phyloP scores from a whole-genome alignment of 2,329 filamentous ascomycete genomes.

The Alternaria gaisen region DNA sequence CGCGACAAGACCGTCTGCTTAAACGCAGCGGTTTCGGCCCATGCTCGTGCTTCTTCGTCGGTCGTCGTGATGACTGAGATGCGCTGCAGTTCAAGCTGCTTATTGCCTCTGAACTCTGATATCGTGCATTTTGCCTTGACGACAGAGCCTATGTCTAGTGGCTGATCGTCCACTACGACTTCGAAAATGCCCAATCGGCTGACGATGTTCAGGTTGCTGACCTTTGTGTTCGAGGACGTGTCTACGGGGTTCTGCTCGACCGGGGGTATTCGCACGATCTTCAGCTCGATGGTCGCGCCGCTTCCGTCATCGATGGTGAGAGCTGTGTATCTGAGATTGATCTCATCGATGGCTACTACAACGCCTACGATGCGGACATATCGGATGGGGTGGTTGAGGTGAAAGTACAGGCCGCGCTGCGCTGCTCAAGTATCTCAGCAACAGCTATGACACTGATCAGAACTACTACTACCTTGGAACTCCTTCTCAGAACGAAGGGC shows the following conservation, averaged over 20 bases:
- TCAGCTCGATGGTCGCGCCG: conserved; percentile 65
- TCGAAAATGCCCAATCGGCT: conserved; percentile 54
- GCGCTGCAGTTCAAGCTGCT: conserved; percentile 65
- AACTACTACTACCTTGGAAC: conserved; percentile 58
- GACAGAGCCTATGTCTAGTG: conserved; percentile 58
- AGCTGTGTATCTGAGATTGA: conserved; percentile 53
- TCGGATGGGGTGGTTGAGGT: conserved; percentile 63
- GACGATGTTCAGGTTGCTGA: conserved; percentile 52
- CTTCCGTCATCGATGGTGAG: conserved; percentile 70
- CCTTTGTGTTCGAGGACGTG: conserved; percentile 46
- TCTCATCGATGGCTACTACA: conserved; percentile 56
- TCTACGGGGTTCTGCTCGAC: conserved; percentile 35
- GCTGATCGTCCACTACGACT: conserved; percentile 41
- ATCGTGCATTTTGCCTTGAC: conserved; percentile 67
- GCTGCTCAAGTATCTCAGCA: conserved; percentile 46
- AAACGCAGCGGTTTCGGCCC: conserved; percentile 61
- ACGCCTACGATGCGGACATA: conserved; percentile 57
- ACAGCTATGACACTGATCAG: not conserved
- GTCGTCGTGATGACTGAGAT: conserved; percentile 61
- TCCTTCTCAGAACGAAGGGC: conserved; percentile 57
- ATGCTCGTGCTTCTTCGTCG: conserved; percentile 63
- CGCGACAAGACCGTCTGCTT: conserved; percentile 59
- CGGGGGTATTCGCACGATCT: conserved; percentile 54
- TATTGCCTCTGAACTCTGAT: conserved; percentile 58
- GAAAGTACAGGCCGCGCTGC: conserved; percentile 62